These are phyloP conservation scores for Amanita rimosa DNA, from an alignment of 768 basidiomycete species.

Conservation along the genomic window DNA sequence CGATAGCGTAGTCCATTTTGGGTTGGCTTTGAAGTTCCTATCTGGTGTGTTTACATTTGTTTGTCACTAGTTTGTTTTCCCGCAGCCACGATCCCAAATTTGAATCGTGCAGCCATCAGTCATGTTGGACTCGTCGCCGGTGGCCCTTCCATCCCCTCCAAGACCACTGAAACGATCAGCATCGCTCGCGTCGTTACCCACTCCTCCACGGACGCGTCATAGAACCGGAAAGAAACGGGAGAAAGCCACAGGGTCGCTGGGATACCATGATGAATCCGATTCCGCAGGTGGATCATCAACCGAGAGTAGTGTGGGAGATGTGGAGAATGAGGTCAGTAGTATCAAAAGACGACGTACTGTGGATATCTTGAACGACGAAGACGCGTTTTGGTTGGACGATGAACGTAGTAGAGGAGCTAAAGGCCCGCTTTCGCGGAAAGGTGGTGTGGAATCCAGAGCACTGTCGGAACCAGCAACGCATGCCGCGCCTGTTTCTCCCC, in stretches of 20 bases:
- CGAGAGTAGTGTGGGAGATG: conserved; percentile 17
- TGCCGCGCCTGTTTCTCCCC: conserved; percentile 49
- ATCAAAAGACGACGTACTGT: conserved; percentile 29
- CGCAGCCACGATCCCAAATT: too few relatives aligned
- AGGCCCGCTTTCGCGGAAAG: neutral
- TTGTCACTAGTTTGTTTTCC: too few relatives aligned
- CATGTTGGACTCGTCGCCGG: conserved; percentile 24
- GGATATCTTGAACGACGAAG: conserved; percentile 30
- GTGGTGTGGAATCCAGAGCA: neutral
- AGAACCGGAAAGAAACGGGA: conserved; percentile 29
- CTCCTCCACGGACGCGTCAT: conserved; percentile 49
- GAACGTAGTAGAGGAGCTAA: conserved; percentile 13
- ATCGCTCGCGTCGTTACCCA: conserved; percentile 53
- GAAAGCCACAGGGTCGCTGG: conserved; percentile 27
- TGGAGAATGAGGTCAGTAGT: conserved; percentile 12
- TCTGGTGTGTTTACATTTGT: too few relatives aligned
- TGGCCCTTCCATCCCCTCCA: conserved; percentile 18
- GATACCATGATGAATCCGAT: conserved; percentile 30
- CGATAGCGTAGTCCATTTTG: too few relatives aligned
- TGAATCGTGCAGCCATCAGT: too few relatives aligned
- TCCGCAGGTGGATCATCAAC: conserved; percentile 19
- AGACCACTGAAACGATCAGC: conserved; percentile 50
- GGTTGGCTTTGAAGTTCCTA: too few relatives aligned
- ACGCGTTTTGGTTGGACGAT: conserved; percentile 38
- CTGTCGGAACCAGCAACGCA: conserved; percentile 7